A percentile compares a stretch with the other conserved stretches of the same genome.
These are phyloP conservation scores for Phytophthora cryptogea DNA, from an alignment of 352 stramenopile species.

Conservation along the genomic window DNA sequence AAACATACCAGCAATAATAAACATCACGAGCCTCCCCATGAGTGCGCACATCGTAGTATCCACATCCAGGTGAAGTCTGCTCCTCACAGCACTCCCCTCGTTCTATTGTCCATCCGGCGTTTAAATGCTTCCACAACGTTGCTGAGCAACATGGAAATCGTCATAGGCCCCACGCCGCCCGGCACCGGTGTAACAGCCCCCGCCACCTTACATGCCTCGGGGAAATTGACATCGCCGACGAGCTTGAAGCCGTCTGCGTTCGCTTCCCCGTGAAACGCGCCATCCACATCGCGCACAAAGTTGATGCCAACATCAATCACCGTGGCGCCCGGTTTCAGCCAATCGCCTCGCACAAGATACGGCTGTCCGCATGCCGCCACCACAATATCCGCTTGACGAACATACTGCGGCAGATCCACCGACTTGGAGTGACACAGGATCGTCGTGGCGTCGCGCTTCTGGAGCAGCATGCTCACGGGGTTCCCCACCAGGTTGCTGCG, in stretches of 20 bases:
- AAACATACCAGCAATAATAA: background rate
- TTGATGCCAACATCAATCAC: slow-evolving; percentile 99
- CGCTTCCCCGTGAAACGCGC: slow-evolving; percentile 53
- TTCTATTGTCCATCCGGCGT: slow-evolving; percentile 52
- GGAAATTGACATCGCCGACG: slow-evolving; percentile 97
- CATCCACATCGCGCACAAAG: slow-evolving; percentile 83
- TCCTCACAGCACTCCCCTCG: slow-evolving; percentile 26
- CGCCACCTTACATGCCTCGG: slow-evolving; percentile 78
- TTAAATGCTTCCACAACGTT: slow-evolving; percentile 87
- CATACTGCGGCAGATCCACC: slow-evolving; percentile 83
- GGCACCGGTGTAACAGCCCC: slow-evolving; percentile 97
- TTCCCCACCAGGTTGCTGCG: slow-evolving; percentile 98
- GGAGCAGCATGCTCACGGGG: slow-evolving; percentile 95
- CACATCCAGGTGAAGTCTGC: background rate
- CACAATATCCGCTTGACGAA: slow-evolving; percentile 96
- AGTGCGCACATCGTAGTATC: background rate
- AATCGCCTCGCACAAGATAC: slow-evolving; percentile 94
- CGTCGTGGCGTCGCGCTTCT: slow-evolving; percentile 96
- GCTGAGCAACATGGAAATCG: slow-evolving; percentile 94
- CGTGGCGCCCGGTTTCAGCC: slow-evolving; percentile 96
- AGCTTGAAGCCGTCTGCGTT: slow-evolving; percentile 94
- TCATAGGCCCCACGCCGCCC: slow-evolving; percentile 98
- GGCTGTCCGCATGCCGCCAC: slow-evolving; percentile 96
- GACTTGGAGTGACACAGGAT: slow-evolving; percentile 98
- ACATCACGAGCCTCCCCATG: background rate